Evolutionary conservation across 2,329 filamentous ascomycete genomes (phyloP).

Genomic region (Cladosporium sp.): DNA sequence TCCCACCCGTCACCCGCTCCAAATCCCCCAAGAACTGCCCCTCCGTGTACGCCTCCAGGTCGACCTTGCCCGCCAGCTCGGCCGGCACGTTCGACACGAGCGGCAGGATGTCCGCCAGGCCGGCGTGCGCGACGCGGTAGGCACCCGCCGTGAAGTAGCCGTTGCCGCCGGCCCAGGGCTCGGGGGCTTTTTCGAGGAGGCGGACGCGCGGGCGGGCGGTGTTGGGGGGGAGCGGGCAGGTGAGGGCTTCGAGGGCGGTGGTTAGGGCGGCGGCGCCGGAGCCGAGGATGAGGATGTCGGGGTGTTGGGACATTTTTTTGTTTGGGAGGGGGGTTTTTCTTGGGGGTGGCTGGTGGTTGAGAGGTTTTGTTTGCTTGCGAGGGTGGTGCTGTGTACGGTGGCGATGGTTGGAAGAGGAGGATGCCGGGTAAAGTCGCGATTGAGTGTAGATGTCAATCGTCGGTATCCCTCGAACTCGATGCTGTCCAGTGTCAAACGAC

Average conservation of each 20-base stretch:
- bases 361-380: neutral
- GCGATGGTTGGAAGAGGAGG: too few relatives aligned
- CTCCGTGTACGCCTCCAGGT: constrained; percentile 52
- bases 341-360: neutral
- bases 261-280: constrained; percentile 60
- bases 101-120: constrained; percentile 52
- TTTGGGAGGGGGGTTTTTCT: neutral
- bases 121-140: constrained; percentile 52
- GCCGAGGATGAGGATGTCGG: constrained; percentile 51
- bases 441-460: too few relatives aligned
- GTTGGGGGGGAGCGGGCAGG: constrained; percentile 8
- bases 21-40: constrained; percentile 53
- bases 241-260: constrained; percentile 51
- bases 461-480: too few relatives aligned
- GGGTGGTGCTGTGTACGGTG: too few relatives aligned
- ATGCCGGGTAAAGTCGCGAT: too few relatives aligned
- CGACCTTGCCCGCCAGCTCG: constrained; percentile 45
- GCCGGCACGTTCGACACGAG: constrained; percentile 54
- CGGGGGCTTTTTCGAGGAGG: constrained; percentile 55
- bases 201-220: constrained; percentile 35
- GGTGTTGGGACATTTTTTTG: neutral
- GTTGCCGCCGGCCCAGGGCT: constrained; percentile 57
- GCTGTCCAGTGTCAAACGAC: too few relatives aligned
- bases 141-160: constrained; percentile 61
- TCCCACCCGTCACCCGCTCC: constrained; percentile 49